Evolutionary conservation across 805 yeast genomes (phyloP).

Genomic region (Pichia eremophila): DNA sequence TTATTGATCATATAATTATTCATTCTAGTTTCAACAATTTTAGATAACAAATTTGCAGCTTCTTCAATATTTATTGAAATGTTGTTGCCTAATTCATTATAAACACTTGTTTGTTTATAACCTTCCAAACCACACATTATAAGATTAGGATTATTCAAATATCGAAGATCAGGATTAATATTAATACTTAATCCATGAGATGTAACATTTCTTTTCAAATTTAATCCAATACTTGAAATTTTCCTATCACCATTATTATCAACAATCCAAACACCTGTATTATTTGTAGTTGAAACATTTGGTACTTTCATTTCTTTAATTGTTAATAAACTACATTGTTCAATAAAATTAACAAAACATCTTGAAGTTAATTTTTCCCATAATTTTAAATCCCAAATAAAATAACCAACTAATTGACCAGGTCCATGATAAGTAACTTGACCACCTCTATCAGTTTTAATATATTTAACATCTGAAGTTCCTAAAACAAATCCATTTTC

Average conservation of each 20-base stretch:
- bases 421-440: conserved; percentile 95
- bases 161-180: conserved; percentile 61
- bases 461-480: conserved; percentile 38
- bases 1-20: conserved; percentile 4
- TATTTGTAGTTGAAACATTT: conserved; percentile 41
- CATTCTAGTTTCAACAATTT: conserved; percentile 29
- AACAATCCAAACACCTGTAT: conserved; percentile 84
- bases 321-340: conserved; percentile 24
- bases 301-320: conserved; percentile 28
- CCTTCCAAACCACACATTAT: conserved; percentile 81
- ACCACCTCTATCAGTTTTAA: conserved; percentile 88
- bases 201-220: conserved; percentile 73
- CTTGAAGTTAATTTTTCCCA: conserved; percentile 42
- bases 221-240: conserved; percentile 85
- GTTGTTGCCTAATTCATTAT: conserved; percentile 16
- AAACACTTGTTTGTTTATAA: conserved; percentile 46
- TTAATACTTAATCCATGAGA: conserved; percentile 87
- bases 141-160: conserved; percentile 49
- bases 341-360: conserved; percentile 42
- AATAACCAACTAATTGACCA: conserved; percentile 85
- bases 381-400: conserved; percentile 60
- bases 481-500: not conserved
- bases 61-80: conserved; percentile 28
- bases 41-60: conserved; percentile 27
- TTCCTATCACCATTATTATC: conserved; percentile 32